Conservation (phyloP, 345 rosid genomes). For the Hibiscus tridactylites region DNA sequence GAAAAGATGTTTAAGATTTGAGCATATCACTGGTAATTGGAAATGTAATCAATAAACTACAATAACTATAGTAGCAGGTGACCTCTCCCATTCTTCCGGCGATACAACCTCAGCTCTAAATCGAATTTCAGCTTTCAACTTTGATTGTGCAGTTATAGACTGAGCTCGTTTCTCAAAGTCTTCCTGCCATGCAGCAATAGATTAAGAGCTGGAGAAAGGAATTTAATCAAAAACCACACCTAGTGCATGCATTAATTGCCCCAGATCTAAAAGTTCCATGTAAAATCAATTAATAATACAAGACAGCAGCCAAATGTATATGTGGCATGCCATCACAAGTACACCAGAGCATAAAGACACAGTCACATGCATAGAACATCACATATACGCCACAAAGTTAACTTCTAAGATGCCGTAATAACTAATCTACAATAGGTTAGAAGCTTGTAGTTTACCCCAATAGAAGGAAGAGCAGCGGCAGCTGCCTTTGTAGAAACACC, state of each 20-base stretch:
- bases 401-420: not conserved
- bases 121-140: slow-evolving; percentile 80
- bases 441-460: slow-evolving; percentile 49
- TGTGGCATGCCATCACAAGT: not conserved
- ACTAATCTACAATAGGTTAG: not conserved
- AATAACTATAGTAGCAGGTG: slow-evolving; percentile 10
- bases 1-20: not conserved
- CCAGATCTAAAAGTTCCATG: not conserved
- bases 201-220: slow-evolving; percentile 12
- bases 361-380: not conserved
- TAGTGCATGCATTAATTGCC: not conserved
- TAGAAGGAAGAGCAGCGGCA: slow-evolving; percentile 69
- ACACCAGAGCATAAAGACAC: not conserved
- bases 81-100: slow-evolving; percentile 93
- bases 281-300: not conserved
- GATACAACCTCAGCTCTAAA: slow-evolving; percentile 69
- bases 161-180: slow-evolving; percentile 81
- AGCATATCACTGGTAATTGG: not conserved
- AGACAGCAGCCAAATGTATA: not conserved
- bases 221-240: not conserved
- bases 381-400: not conserved
- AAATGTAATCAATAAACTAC: not conserved
- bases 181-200: slow-evolving; percentile 42
- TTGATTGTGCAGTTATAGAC: slow-evolving; percentile 70
- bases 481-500: slow-evolving; percentile 46